Percentiles rank a stretch among this genome's conserved stretches.
Conservation (phyloP, 2,329 filamentous ascomycete genomes). For the Trichophyton equinum region DNA sequence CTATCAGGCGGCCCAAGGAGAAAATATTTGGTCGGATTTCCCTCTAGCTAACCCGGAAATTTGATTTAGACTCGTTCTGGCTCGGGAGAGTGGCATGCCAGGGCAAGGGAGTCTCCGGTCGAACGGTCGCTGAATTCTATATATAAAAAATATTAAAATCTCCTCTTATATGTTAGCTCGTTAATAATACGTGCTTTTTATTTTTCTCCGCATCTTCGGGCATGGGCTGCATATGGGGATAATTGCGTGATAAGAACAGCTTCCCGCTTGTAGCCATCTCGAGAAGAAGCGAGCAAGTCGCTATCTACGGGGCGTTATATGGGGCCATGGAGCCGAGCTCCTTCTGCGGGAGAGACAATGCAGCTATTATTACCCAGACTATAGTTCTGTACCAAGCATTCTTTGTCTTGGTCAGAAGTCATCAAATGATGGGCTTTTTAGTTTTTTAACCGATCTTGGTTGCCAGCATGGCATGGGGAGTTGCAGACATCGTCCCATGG, state of each 20-base stretch:
- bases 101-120: background rate
- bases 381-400: background rate
- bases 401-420: background rate
- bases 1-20: background rate
- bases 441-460: background rate
- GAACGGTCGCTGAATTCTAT: background rate
- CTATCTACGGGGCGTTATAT: background rate
- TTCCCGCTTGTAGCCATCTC: background rate
- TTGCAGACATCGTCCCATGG: background rate
- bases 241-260: background rate
- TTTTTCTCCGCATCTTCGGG: background rate
- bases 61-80: background rate
- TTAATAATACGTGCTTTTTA: background rate
- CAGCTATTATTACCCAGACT: background rate
- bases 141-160: background rate
- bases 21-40: background rate
- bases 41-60: background rate
- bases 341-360: background rate
- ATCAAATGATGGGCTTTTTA: background rate
- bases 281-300: background rate
- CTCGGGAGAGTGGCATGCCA: background rate
- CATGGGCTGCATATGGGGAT: background rate
- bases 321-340: background rate
- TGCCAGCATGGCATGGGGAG: background rate
- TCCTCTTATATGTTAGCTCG: no score